Percentiles rank a stretch among this genome's conserved stretches.
These are phyloP conservation scores for Mortierella sp. DNA, from an alignment of 371 early-diverging fungal species.

Conservation along the genomic window DNA sequence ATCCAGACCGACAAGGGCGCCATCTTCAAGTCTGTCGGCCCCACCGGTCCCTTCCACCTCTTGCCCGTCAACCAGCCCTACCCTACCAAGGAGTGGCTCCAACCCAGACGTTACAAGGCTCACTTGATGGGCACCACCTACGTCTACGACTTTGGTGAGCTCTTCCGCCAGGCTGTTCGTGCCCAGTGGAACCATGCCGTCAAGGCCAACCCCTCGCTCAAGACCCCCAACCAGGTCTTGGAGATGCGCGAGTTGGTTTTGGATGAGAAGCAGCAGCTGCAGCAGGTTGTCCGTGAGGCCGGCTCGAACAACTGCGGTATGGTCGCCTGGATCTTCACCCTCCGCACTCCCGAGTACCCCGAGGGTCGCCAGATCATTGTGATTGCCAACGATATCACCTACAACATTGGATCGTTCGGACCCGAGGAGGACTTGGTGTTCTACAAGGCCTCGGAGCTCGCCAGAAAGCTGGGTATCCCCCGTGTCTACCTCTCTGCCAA, in stretches of 20 bases:
- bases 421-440: slow-evolving; percentile 95
- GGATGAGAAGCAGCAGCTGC: slow-evolving; percentile 85
- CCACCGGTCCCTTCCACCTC: slow-evolving; percentile 88
- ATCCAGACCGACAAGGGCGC: slow-evolving; percentile 79
- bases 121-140: slow-evolving; percentile 98
- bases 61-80: slow-evolving; percentile 89
- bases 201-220: slow-evolving; percentile 66
- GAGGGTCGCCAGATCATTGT: slow-evolving; percentile 91
- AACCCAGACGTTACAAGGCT: slow-evolving; percentile 98
- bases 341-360: slow-evolving; percentile 96
- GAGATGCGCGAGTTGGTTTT: slow-evolving; percentile 90
- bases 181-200: slow-evolving; percentile 81
- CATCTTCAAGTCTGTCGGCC: slow-evolving; percentile 81
- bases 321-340: slow-evolving; percentile 95
- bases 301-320: slow-evolving; percentile 96
- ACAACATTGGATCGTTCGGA: slow-evolving; percentile 98
- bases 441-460: slow-evolving; percentile 91
- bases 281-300: slow-evolving; percentile 85
- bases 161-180: slow-evolving; percentile 91
- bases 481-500: slow-evolving; percentile 98
- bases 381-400: slow-evolving; percentile 98
- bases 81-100: slow-evolving; percentile 95
- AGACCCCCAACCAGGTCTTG: slow-evolving; percentile 79
- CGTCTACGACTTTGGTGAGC: slow-evolving; percentile 97
- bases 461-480: slow-evolving; percentile 90